Evolutionary conservation across 2,329 filamentous ascomycete genomes (phyloP), one percentile per base, ranked within the genome.

Genomic region (Alternaria sp.): DNA sequence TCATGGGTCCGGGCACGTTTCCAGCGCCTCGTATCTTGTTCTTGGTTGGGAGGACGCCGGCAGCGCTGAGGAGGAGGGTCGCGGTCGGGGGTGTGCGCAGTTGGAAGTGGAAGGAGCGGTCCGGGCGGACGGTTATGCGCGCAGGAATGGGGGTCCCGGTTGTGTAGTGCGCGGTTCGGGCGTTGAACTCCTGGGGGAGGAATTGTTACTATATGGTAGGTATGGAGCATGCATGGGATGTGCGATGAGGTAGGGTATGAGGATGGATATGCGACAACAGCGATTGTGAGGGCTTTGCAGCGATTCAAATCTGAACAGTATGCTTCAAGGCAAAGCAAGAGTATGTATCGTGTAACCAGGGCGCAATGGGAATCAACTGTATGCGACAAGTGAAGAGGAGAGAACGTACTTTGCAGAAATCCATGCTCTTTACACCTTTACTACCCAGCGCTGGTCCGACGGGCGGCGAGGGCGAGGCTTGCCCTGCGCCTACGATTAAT

Each of bases 371-470:
- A 17, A 17, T 17, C 17, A 17, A 17, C 17, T 17, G 29, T 37
- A 26, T 14, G 28, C 40, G 37, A 37, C 24, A 46, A 34, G 7
- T 48, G 51, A 26, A 29, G 23, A 26, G 23, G 23, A 2, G 33
- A 5, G 9, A 28, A 51, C 56, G 13, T 63, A 63, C 61, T 51
- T 63, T 98, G 88, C 95, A 98, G 79, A 98, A 99, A 81, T 99
- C 95, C 90, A 99, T 99, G 58, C 91, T 96, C 84, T 99, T 99
- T 63, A 99, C 91, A 84, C 95, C 95, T 83, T 97, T 98, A 78
- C 90, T 94, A 81, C 95, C 95, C 66, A 99, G 86, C 53, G 95
- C 95, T 58, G 95, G 95, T 83, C 95, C 95, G 72, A 99, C 93
- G 4, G 95, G 95, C 33, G 95, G 95, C 80, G 93, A 96, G 29